A percentile compares a stretch with the other conserved stretches of the same genome.
Evolutionary conservation across 139 green algal genomes (phyloP).

Genomic region (Ulvella scutata): DNA sequence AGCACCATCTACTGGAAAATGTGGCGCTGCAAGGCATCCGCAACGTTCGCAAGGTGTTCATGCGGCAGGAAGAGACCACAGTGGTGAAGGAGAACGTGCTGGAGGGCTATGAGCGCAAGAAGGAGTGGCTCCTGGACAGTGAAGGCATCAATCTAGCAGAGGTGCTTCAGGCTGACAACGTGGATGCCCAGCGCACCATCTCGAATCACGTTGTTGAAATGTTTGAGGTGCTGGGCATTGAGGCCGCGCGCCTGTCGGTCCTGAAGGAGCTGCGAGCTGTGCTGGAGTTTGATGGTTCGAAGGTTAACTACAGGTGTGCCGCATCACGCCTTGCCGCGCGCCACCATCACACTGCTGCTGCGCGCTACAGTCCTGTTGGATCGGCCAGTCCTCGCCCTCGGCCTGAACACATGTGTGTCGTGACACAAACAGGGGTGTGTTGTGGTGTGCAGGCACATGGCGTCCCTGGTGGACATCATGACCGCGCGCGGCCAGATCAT

Average conservation of each 20-base stretch:
- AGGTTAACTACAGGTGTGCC: conserved; percentile 88
- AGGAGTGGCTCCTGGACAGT: conserved; percentile 96
- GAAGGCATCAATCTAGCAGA: conserved; percentile 90
- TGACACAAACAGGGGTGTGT: background rate
- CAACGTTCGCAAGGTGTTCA: conserved; percentile 85
- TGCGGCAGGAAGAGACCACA: conserved; percentile 65
- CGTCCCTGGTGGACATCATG: conserved; percentile 14
- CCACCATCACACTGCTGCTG: too few relatives aligned
- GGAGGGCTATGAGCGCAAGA: conserved; percentile 36
- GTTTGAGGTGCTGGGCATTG: conserved; percentile 89
- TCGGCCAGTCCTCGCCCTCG: background rate
- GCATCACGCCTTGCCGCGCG: too few relatives aligned
- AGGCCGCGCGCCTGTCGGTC: conserved; percentile 75
- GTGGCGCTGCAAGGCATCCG: conserved; percentile 64
- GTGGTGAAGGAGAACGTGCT: conserved; percentile 4
- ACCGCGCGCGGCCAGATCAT: conserved; percentile 73
- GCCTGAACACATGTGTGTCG: too few relatives aligned
- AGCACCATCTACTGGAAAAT: conserved; percentile 34
- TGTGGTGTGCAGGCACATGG: conserved; percentile 9
- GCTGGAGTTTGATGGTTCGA: conserved; percentile 95
- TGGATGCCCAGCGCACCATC: conserved; percentile 79
- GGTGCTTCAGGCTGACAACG: conserved; percentile 37
- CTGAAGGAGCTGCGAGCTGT: conserved; percentile 88
- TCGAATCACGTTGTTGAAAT: conserved; percentile 87
- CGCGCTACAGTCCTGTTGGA: background rate